Evolutionary conservation across 805 yeast genomes (phyloP), one percentile per base, ranked within the genome.

Genomic region (Myxozyma vanderwaltii): DNA sequence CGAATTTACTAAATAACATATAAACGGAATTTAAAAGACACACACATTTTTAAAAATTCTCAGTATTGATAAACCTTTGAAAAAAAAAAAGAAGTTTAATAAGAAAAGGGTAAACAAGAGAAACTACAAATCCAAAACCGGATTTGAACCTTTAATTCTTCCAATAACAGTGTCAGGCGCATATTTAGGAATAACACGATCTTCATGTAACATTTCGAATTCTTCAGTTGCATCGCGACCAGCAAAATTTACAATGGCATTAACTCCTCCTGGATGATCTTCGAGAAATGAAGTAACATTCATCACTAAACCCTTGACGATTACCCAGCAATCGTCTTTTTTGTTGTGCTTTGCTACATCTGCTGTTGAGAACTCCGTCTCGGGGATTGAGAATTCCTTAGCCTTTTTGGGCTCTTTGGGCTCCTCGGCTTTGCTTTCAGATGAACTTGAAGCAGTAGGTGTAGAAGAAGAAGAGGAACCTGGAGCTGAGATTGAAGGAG

Each of bases 211-310:
- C 82, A 78, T 83, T 83, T 82, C 85, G 65, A 85, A 85, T 41
- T 84, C 82, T 51, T 70, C 75, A 7, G 89, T 84, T 47, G 91
- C 91, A 71, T 90, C 96, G 59, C 82, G 80, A 44, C 96, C 96
- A 19, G 89, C 96, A 71, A 85, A 81, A 67, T 88, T 94, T 50
- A 83, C 75, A 59, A 83, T 81, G 13, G 85, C 78, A 51, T 82
- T 82, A 17, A 73, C 79, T 7, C 89, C 89, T 27, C 89, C 89
- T 5, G 89, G 89, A 64, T 87, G 94, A 50, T 77, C 79, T 31
- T 74, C 78, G 4, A 83, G 72, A 63, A 87, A 79, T 31, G 69
- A 60, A 21, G 89, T 80, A 27, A 85, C 78, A 70, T 87, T 80
- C 72, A 86, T 86, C 15, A 87, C 88, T 65, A 83, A 80, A 59